phyloP scores from a whole-genome alignment of 106 monocot species.

The Apostasia ramifera region DNA sequence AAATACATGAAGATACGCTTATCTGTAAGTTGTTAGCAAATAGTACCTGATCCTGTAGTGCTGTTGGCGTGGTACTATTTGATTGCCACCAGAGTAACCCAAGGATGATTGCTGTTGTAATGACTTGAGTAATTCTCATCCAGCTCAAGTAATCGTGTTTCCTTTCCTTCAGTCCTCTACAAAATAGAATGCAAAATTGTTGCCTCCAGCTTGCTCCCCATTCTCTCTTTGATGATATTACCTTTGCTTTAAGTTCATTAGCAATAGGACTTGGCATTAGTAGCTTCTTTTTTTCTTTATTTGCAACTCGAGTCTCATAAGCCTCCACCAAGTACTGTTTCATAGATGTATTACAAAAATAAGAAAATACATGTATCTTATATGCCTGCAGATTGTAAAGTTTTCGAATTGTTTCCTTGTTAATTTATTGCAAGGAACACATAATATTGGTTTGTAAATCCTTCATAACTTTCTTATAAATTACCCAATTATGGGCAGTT shows the following conservation, averaged over 20 bases:
- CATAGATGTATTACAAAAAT: background rate
- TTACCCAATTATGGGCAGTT: too few relatives aligned
- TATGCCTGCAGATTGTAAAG: too few relatives aligned
- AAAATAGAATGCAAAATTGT: constrained; percentile 64
- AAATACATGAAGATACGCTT: too few relatives aligned
- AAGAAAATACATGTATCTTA: too few relatives aligned
- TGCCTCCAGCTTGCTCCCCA: constrained; percentile 89
- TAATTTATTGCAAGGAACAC: too few relatives aligned
- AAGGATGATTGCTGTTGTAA: constrained; percentile 73
- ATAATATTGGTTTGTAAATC: too few relatives aligned
- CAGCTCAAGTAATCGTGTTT: constrained; percentile 82
- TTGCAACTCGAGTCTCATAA: constrained; percentile 63
- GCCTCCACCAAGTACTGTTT: constrained; percentile 80
- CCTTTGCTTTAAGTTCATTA: constrained; percentile 51
- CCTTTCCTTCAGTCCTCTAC: constrained; percentile 80
- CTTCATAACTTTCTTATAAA: too few relatives aligned
- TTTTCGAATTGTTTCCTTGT: too few relatives aligned
- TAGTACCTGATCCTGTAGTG: constrained; percentile 78
- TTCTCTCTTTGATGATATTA: constrained; percentile 49
- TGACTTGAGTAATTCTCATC: constrained; percentile 86
- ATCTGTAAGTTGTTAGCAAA: background rate
- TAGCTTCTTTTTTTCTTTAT: constrained; percentile 49
- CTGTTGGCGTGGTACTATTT: constrained; percentile 42
- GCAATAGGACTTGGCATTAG: constrained; percentile 33
- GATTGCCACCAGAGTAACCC: constrained; percentile 95